Base-by-base conservation (phyloP, 805 yeast species). In the Lachancea meyersii region DNA sequence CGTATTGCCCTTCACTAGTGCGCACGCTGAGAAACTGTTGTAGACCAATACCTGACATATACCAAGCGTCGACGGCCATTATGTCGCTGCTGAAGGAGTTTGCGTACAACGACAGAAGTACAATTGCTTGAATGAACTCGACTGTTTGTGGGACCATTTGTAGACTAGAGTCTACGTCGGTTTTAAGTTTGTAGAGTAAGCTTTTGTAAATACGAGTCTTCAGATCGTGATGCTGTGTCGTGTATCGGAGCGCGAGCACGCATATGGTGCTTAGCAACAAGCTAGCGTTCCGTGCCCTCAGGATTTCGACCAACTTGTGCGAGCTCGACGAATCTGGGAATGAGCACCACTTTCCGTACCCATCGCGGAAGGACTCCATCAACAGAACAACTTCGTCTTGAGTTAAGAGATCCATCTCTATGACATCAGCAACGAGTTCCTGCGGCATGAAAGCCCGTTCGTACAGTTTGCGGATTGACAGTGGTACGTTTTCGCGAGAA, bases 321-420 rank as follows among this genome's bases (percentile, higher is more conserved):
- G 80, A 70, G 4, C 78, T 56, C 27, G 73, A 54, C 11, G 65
- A 65, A 23, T 72, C 72, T 0, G 89, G 87, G 39, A 84, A 77
- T 41, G 84, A 77, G 3, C 82, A 78, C 94, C 94, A 85, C 23
- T 86, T 70, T 4, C 88, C 86, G 54, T 80, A 84, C 52, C 82
- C 72, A 38, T 78, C 75, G 33, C 82, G 65, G 56, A 84, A 85
- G 36, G 73, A 74, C 41, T 69, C 70, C 49, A 84, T 61, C 31
- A 83, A 60, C 14, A 67, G 66, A 5, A 71, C 50, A 0, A 77
- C 77, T 49, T 80, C 79, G 2, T 62, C 58, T 31, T 68, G 52
- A 1, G 76, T 53, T 13, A 85, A 52, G 4, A 82, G 61, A 1
- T 76, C 76, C 20, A 73, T 52, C 2, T 73, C 51, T 2, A 84